Evolutionary conservation across 1,284 basidiomycete genomes (phyloP).

Genomic region (Apiotrichum gamsii): DNA sequence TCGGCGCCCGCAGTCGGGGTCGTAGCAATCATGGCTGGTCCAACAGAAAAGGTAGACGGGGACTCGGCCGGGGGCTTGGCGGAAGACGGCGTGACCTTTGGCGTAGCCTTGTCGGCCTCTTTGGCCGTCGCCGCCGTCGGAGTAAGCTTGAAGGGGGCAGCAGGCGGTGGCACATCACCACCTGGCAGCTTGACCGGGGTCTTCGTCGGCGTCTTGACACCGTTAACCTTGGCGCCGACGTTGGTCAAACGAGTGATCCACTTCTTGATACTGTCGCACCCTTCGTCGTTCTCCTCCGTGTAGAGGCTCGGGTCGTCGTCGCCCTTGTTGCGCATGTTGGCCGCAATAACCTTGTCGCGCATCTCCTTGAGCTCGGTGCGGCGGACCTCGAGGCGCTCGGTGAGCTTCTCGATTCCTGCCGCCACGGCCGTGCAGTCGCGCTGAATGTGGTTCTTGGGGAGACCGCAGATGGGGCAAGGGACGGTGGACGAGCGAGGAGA

Average conservation of each 20-base stretch:
- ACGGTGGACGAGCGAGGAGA: neutral
- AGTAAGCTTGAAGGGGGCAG: no score
- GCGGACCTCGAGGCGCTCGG: slow-evolving; percentile 14
- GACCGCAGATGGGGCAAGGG: neutral
- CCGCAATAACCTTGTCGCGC: neutral
- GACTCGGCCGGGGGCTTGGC: neutral
- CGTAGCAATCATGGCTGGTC: no score
- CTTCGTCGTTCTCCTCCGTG: slow-evolving; percentile 6
- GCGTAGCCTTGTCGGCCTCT: neutral
- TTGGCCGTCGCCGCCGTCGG: neutral
- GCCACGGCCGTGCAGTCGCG: slow-evolving; percentile 31
- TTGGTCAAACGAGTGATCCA: slow-evolving; percentile 26
- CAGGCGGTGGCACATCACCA: no score
- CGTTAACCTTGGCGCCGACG: slow-evolving; percentile 21
- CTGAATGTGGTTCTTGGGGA: slow-evolving; percentile 17
- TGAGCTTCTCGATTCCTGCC: slow-evolving; percentile 19
- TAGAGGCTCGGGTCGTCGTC: neutral
- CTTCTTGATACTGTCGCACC: slow-evolving; percentile 21
- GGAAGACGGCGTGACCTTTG: neutral
- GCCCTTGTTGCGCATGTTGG: neutral
- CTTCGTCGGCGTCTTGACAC: neutral
- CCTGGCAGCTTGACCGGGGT: no score
- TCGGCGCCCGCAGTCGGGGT: neutral
- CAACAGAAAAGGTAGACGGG: no score
- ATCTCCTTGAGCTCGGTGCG: neutral